phyloP scores from a whole-genome alignment of 352 stramenopile species.

The Phytophthora cactorum region DNA sequence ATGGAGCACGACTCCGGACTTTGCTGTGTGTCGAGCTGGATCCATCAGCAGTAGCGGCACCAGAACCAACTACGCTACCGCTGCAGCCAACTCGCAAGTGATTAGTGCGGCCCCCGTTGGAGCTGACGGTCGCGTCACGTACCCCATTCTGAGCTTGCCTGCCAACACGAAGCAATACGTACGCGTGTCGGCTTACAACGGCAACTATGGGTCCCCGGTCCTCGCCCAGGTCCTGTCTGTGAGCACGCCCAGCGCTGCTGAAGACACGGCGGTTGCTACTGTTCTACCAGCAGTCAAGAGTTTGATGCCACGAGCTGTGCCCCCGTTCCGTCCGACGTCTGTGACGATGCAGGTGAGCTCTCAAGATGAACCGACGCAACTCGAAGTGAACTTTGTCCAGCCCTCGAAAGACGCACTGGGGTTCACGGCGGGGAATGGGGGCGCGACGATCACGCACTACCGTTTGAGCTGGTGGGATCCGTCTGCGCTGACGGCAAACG shows the following conservation, averaged over 20 bases:
- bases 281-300: conserved; percentile 30
- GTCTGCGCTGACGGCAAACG: conserved; percentile 46
- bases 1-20: conserved; percentile 57
- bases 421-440: conserved; percentile 63
- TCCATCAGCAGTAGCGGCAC: conserved; percentile 27
- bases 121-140: conserved; percentile 35
- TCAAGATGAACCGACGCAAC: conserved; percentile 68
- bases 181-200: conserved; percentile 90
- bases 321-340: conserved; percentile 70
- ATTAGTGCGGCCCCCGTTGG: conserved; percentile 36
- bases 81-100: conserved; percentile 57
- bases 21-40: conserved; percentile 37
- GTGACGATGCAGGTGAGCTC: conserved; percentile 84
- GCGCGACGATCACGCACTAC: conserved; percentile 67
- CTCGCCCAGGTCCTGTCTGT: conserved; percentile 51
- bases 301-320: conserved; percentile 54
- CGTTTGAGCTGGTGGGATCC: conserved; percentile 63
- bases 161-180: conserved; percentile 88
- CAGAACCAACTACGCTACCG: conserved; percentile 52
- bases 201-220: conserved; percentile 75
- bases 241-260: conserved; percentile 21
- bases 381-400: conserved; percentile 79
- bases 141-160: conserved; percentile 85
- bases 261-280: conserved; percentile 15
- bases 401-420: conserved; percentile 75